Evolutionary conservation across 192 early-diverging fungal species (phyloP), one percentile per base, ranked within the genome.

Genomic region (Spizellomyces punctatus): DNA sequence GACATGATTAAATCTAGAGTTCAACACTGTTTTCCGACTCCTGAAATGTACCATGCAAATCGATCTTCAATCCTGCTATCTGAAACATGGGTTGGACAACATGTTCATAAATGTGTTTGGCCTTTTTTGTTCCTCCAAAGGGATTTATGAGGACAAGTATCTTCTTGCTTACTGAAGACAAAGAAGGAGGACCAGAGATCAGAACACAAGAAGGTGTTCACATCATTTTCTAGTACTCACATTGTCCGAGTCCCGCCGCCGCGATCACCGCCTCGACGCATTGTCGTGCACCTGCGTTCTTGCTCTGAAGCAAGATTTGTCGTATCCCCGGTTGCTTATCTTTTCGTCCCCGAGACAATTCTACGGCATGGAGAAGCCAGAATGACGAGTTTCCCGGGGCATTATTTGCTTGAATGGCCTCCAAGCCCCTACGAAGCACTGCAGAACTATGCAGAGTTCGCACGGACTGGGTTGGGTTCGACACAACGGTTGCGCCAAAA

Each of bases 101-200:
- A 4, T 58, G 43, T 16, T 88, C 66, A 69, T 82, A 94, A 10
- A 86, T 84, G 27, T 79, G 76, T 42, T 71, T 67, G 8, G 90
- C 90, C 21, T 87, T 80, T 63, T 88, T 89, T 48, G 85, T 85
- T 8, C 92, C 92, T 61, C 90, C 85, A 75, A 87, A 89, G 0
- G 92, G 92, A 73, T 94, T 94, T 7, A 91, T 73, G 10, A 94
- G 72, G 8, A 94, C 79, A 56, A 82, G 58, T 9, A 85, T 57
- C 36, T 70, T 73, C 54, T 61, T 72, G 14, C 16, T 52, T 48
- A 45, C 66, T 65, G 69, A 17, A 45, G n/a, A 48, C 16, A 9
- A 60, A 63, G 17, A 63, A 9, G 19, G 9, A 9, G 19, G 9
- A 45, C 16, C 8, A 36, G 48, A 17, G 63, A 44, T 47, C 6